Base-by-base conservation (phyloP, 192 early-diverging fungal species). In the Umbelopsis sp. region DNA sequence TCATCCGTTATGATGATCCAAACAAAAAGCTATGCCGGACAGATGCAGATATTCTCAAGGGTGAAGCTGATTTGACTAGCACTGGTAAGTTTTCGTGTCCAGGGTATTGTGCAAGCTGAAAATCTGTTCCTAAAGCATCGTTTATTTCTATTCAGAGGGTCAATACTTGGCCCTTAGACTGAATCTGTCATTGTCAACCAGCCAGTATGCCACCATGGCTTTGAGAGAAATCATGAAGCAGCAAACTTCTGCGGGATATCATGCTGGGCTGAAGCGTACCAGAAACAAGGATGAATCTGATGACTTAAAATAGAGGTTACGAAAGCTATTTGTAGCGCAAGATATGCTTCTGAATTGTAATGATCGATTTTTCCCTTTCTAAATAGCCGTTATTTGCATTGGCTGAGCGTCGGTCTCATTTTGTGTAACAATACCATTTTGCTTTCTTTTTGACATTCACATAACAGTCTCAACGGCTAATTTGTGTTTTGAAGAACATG, bases 161-260 rank as follows among this genome's bases (percentile, higher is more conserved):
- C 73, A 87, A 65, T 82, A 86, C 13, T 46, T 92, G 23, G 97
- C 92, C 10, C 69, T 97, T 27, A 80, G 91, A 48, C 74, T 96
- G 16, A 81, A 88, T 35, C 88, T 99, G 70, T 92, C 91, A 20
- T 81, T 99, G 55, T 80, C 77, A 33, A 85, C 93, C 2, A 94
- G 93, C 47, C 87, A 91, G 41, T 99, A 99, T 76, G 98, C 98
- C 2, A 99, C 98, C 0, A 98, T 99, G 96, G 89, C 91, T n/a
- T 78, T 99, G 66, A 86, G 97, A 20, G 98, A 99, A 77, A 78
- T 97, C 22, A 90, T 91, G 75, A 85, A 88, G 48, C 70, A 83
- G 52, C 86, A 89, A 45, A 91, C 91, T 11, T 84, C 87, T 8
- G 68, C 86, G 2, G 81, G 75, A 2, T 80, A 81, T 69, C 88